A percentile compares a stretch with the other conserved stretches of the same genome.
These are phyloP conservation scores for Cordyceps cateniannulata DNA, from an alignment of 2,329 filamentous ascomycete species.

Conservation along the genomic window DNA sequence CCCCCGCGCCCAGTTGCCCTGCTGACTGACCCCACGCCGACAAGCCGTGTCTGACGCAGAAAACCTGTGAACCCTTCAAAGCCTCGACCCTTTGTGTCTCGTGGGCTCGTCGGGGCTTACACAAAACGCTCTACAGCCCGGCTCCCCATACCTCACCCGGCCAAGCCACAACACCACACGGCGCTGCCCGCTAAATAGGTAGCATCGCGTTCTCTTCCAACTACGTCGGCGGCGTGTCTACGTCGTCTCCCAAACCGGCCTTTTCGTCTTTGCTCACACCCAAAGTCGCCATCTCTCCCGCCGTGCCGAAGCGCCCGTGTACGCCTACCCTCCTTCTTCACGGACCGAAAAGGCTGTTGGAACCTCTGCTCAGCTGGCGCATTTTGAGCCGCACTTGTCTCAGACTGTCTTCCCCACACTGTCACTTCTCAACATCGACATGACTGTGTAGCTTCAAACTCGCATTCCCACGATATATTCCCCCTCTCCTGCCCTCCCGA, in stretches of 20 bases:
- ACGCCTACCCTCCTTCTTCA: background rate
- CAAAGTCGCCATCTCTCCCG: background rate
- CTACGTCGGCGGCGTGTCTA: background rate
- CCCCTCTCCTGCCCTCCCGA: background rate
- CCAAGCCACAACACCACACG: background rate
- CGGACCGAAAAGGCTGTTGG: background rate
- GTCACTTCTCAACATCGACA: background rate
- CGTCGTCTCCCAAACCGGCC: background rate
- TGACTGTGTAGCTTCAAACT: background rate
- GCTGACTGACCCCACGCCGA: conserved; percentile 12
- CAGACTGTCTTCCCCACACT: background rate
- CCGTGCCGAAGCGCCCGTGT: background rate
- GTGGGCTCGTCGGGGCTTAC: conserved; percentile 4
- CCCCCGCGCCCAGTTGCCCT: background rate
- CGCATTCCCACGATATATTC: background rate
- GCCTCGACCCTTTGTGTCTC: background rate
- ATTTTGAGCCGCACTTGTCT: background rate
- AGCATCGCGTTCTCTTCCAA: background rate
- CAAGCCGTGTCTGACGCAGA: conserved; percentile 7
- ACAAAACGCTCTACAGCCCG: background rate
- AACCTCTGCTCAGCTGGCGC: background rate
- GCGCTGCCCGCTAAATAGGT: background rate
- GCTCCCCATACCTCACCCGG: background rate
- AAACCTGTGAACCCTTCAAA: background rate
- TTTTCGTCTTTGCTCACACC: background rate